Evolutionary conservation across 257 asterid species (phyloP).

Genomic region (Thymus mandschuricus): DNA sequence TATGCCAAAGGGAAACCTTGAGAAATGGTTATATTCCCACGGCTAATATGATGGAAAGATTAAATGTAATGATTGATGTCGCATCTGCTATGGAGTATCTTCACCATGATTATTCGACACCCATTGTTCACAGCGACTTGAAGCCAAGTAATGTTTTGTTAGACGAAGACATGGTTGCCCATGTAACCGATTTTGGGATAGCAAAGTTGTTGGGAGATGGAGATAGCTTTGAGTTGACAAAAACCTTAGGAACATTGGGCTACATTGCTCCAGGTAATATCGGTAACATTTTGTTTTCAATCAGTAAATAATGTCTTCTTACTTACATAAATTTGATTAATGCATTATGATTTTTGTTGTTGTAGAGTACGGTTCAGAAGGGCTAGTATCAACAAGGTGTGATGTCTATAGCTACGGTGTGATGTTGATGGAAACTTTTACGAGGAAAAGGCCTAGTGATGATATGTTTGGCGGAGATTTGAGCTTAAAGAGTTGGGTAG

Average conservation of each 20-base stretch:
- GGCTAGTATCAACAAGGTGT: slow-evolving; percentile 1
- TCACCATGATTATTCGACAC: slow-evolving; percentile 5
- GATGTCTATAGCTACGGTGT: neutral
- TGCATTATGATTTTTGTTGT: neutral
- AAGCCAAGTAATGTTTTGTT: slow-evolving; percentile 21
- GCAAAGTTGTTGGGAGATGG: neutral
- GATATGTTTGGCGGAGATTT: neutral
- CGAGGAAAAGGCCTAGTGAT: neutral
- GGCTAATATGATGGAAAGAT: neutral
- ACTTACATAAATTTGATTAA: neutral
- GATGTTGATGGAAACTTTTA: slow-evolving; percentile 4
- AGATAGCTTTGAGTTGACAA: neutral
- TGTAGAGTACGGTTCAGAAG: slow-evolving; percentile 5
- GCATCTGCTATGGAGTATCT: slow-evolving; percentile 22
- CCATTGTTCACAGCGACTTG: slow-evolving; percentile 9
- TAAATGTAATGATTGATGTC: slow-evolving; percentile 6
- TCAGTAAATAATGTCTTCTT: no score
- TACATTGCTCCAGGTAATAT: slow-evolving; percentile 26
- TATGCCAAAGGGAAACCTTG: slow-evolving; percentile 20
- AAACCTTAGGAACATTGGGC: slow-evolving; percentile 5
- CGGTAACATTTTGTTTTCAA: no score
- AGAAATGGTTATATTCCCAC: slow-evolving; percentile 12
- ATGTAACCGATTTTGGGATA: slow-evolving; percentile 21
- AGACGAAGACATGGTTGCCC: slow-evolving; percentile 15
- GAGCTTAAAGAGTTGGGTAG: neutral